Base-by-base conservation (phyloP, 805 yeast species). In the Candida oleophila region DNA sequence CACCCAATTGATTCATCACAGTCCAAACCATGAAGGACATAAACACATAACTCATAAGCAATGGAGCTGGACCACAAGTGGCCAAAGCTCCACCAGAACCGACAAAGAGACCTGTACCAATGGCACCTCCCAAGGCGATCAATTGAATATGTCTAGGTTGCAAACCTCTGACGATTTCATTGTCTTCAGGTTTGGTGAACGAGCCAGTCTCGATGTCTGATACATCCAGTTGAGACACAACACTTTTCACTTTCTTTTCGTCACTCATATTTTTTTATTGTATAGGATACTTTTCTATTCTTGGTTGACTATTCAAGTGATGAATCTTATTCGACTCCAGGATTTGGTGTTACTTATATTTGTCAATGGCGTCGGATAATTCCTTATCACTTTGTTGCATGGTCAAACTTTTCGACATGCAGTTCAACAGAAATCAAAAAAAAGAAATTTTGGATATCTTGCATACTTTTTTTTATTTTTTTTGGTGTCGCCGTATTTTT, bases 41-140 rank as follows among this genome's bases (percentile, higher is more conserved):
- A 18, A 57, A 43, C 11, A 65, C 30, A 48, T 65, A 66, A 2
- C 67, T 71, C 3, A 65, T 43, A 41, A 67, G 64, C 19, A 68
- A 56, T n/a, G 70, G 56, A 12, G 67, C 59, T 12, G 71, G 62
- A 12, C 73, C 73, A 3, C 65, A 58, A 2, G 59, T 56, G 48
- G 56, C 58, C 41, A 68, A 60, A 3, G 71, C 70, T 2, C 59
- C 39, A 20, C 61, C 51, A 33, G 68, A 48, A 7, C 71, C 71
- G 22, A 68, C 56, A 50, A 61, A 68, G 32, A 69, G 53, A 21
- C 73, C 74, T 2, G 68, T 59, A 11, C 74, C 74, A 30, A 69
- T 60, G 45, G 59, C 48, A 45, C 62, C 68, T 18, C 73, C 71
- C 44, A 68, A 64, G 36, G 64, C 57, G 64, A 68, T 63, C 47